Evolutionary conservation across 345 rosid genomes (phyloP).

Genomic region (Moringa oleifera): DNA sequence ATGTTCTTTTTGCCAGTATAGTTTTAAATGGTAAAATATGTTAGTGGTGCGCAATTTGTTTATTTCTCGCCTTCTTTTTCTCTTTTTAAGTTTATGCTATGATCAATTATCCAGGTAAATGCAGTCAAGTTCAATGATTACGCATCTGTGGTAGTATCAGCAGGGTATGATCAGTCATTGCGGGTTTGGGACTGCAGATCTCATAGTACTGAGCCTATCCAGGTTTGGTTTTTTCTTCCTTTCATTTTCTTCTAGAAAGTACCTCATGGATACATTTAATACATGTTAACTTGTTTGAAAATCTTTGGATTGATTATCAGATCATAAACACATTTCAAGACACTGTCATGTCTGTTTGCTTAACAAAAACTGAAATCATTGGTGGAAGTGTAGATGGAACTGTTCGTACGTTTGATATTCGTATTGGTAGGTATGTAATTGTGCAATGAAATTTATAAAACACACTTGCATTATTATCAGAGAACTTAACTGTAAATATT

Average conservation of each 20-base stretch:
- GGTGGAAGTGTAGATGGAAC: conserved; percentile 99
- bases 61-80: neutral
- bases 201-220: conserved; percentile 88
- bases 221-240: conserved; percentile 39
- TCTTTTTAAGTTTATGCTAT: neutral
- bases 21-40: no score
- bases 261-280: neutral
- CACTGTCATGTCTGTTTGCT: conserved; percentile 91
- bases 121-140: conserved; percentile 87
- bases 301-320: conserved; percentile 30
- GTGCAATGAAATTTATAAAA: neutral
- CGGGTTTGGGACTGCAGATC: conserved; percentile 98
- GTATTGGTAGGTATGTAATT: conserved; percentile 69
- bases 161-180: conserved; percentile 87
- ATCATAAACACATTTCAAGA: conserved; percentile 76
- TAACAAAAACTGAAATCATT: conserved; percentile 86
- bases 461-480: neutral
- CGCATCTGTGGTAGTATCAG: conserved; percentile 79
- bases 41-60: no score
- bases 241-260: neutral
- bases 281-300: conserved; percentile 1
- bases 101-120: conserved; percentile 53
- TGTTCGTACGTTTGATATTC: conserved; percentile 93
- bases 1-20: neutral
- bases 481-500: neutral